phyloP scores from a whole-genome alignment of 306 rosid species.

The Alnus glutinosa region DNA sequence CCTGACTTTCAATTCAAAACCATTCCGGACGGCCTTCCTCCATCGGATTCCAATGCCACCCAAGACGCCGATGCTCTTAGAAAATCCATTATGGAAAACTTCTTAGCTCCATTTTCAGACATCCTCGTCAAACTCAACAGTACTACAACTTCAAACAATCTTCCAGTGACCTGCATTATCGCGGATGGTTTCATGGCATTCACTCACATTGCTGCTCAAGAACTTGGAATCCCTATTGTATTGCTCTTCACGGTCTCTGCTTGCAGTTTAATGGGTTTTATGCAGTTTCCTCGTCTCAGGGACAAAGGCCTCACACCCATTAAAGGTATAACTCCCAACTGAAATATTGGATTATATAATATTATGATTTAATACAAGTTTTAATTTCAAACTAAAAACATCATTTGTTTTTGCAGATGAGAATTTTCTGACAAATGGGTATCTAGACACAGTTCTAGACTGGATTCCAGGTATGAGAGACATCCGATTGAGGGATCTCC shows the following conservation, averaged over 20 bases:
- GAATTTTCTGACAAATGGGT: constrained; percentile 14
- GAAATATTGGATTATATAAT: background rate
- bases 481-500: constrained; percentile 19
- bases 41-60: background rate
- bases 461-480: constrained; percentile 23
- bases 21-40: constrained; percentile 18
- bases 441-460: constrained; percentile 9
- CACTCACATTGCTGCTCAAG: background rate
- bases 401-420: constrained; percentile 17
- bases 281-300: background rate
- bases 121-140: constrained; percentile 12
- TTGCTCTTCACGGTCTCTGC: constrained; percentile 5
- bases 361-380: too few relatives aligned
- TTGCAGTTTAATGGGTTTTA: background rate
- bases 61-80: background rate
- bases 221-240: background rate
- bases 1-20: constrained; percentile 18
- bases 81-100: background rate
- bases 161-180: background rate
- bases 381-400: background rate
- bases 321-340: background rate
- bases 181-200: constrained; percentile 12
- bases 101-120: constrained; percentile 2
- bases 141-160: background rate
- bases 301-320: constrained; percentile 18